Conservation (phyloP, 2,329 filamentous ascomycete genomes). For the Penicillium nordicum region DNA sequence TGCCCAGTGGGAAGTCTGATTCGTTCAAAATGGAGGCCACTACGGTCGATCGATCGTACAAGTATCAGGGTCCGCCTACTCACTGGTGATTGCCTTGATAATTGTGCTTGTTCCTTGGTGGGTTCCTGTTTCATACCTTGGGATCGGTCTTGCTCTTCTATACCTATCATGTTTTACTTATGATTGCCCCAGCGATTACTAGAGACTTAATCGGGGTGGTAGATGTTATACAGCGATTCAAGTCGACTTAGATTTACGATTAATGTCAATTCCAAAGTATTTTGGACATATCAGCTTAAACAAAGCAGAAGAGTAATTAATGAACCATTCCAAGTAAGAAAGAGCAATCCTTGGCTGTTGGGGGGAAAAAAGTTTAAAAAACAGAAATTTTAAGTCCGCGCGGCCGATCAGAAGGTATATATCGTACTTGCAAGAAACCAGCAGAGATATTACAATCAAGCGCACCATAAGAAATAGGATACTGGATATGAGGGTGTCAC, state of each 20-base stretch:
- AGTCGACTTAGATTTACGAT: slow-evolving; percentile 1
- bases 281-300: background rate
- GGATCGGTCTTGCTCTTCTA: background rate
- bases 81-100: background rate
- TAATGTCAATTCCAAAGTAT: background rate
- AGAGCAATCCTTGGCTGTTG: background rate
- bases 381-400: background rate
- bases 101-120: background rate
- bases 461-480: background rate
- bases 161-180: background rate
- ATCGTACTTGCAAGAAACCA: background rate
- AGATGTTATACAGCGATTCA: background rate
- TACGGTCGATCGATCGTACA: slow-evolving; percentile 14
- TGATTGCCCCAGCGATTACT: background rate
- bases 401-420: background rate
- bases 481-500: background rate
- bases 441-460: background rate
- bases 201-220: background rate
- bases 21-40: slow-evolving; percentile 6
- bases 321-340: background rate
- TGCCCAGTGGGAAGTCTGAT: slow-evolving; percentile 25
- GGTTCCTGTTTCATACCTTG: background rate
- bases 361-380: no score
- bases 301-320: background rate
- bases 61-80: background rate